Evolutionary conservation across 1,284 basidiomycete genomes (phyloP).

Genomic region (Puccinia horiana): DNA sequence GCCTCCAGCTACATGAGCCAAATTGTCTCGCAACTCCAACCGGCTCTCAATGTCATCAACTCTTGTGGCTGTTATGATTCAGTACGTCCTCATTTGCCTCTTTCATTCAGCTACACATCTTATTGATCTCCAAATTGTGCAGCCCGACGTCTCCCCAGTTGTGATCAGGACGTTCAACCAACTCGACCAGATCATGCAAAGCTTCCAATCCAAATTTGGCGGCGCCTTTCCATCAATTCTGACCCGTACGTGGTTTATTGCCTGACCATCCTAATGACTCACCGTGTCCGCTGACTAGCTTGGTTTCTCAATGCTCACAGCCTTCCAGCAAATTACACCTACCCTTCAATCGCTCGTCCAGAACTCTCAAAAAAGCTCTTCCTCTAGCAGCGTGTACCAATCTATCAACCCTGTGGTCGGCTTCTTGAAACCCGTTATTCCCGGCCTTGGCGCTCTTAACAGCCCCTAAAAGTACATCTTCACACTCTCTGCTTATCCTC

Average conservation of each 20-base stretch:
- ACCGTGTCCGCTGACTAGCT: no score
- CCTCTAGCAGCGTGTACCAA: background rate
- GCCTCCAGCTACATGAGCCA: background rate
- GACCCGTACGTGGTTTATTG: background rate
- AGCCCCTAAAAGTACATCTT: no score
- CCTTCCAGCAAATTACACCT: background rate
- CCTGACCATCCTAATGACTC: no score
- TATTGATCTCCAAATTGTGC: no score
- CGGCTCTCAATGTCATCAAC: background rate
- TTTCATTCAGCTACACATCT: no score
- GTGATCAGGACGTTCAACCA: background rate
- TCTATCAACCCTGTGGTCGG: background rate
- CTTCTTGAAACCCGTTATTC: no score
- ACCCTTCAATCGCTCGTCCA: background rate
- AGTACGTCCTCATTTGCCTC: background rate
- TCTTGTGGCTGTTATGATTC: background rate
- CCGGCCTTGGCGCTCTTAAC: no score
- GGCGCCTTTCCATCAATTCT: background rate
- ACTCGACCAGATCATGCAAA: background rate
- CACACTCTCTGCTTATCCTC: no score
- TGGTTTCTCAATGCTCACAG: background rate
- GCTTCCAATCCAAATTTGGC: background rate
- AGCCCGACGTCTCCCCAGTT: background rate
- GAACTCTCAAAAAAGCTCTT: background rate
- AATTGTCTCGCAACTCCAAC: background rate